Evolutionary conservation across 139 green algal species (phyloP).

Genomic region (Coelastrella sp.): DNA sequence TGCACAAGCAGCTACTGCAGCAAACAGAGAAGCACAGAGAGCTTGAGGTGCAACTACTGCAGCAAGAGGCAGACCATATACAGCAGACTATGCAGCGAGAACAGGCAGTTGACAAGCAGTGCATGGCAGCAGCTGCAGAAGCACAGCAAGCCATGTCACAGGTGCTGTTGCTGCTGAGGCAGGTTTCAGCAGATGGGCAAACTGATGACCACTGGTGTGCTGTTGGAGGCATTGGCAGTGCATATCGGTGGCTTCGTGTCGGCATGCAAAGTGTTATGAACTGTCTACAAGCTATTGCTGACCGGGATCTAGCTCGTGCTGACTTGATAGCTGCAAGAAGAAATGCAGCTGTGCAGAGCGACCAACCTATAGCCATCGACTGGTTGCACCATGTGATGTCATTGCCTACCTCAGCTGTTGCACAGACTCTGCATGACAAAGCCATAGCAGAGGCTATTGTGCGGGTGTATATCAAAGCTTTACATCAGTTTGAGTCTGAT

Average conservation of each 20-base stretch:
- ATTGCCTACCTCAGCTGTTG: background rate
- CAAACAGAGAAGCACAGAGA: background rate
- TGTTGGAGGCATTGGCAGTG: no score
- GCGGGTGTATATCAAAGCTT: slow-evolving; percentile 24
- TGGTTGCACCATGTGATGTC: background rate
- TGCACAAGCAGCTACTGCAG: slow-evolving; percentile 12
- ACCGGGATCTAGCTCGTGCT: background rate
- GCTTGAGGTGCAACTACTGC: slow-evolving; percentile 38
- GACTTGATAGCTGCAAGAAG: background rate
- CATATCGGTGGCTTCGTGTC: no score
- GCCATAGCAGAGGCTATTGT: slow-evolving; percentile 24
- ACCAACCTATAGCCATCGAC: slow-evolving; percentile 12
- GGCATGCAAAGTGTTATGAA: no score
- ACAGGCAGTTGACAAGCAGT: slow-evolving; percentile 1
- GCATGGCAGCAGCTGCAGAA: slow-evolving; percentile 13
- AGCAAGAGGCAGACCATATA: slow-evolving; percentile 40
- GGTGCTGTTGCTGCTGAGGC: background rate
- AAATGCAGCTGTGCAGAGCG: slow-evolving; percentile 39
- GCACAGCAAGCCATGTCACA: background rate
- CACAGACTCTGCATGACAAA: slow-evolving; percentile 11
- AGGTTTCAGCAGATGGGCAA: background rate
- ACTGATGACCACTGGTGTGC: no score
- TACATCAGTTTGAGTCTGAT: slow-evolving; percentile 2
- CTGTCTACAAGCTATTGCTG: background rate
- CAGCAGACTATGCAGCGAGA: background rate